Evolutionary conservation across 805 yeast genomes (phyloP).

Genomic region (Priceomyces haplophilus): DNA sequence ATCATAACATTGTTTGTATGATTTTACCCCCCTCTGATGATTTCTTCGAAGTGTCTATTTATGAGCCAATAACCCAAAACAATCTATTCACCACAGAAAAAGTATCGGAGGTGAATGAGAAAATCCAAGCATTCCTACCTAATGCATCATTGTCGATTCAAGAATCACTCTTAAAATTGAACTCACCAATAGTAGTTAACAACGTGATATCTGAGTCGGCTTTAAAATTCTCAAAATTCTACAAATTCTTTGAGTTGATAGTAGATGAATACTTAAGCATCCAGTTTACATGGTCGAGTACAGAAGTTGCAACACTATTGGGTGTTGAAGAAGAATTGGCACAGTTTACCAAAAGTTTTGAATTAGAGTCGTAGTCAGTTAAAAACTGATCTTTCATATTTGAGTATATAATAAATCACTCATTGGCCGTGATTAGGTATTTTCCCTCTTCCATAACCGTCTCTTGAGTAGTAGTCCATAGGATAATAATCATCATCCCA

Average conservation of each 20-base stretch:
- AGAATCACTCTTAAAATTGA: constrained; percentile 50
- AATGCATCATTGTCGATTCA: constrained; percentile 60
- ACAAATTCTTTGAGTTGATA: constrained; percentile 36
- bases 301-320: constrained; percentile 64
- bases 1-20: constrained; percentile 64
- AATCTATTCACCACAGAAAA: constrained; percentile 47
- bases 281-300: constrained; percentile 51
- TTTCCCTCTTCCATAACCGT: constrained; percentile 90
- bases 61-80: constrained; percentile 63
- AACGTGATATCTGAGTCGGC: constrained; percentile 52
- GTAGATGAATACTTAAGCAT: constrained; percentile 33
- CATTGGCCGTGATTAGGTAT: constrained; percentile 41
- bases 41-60: constrained; percentile 57
- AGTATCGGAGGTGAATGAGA: constrained; percentile 41
- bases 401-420: background rate
- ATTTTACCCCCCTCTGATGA: constrained; percentile 65
- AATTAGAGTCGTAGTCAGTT: background rate
- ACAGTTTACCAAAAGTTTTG: constrained; percentile 11
- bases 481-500: constrained; percentile 74
- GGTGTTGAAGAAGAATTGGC: constrained; percentile 53
- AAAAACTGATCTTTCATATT: background rate
- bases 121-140: constrained; percentile 53
- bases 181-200: constrained; percentile 62
- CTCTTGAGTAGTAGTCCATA: constrained; percentile 89
- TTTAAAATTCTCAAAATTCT: constrained; percentile 47